Evolutionary conservation across 371 early-diverging fungal genomes (phyloP).

Genomic region (Lichtheimia corymbifera): DNA sequence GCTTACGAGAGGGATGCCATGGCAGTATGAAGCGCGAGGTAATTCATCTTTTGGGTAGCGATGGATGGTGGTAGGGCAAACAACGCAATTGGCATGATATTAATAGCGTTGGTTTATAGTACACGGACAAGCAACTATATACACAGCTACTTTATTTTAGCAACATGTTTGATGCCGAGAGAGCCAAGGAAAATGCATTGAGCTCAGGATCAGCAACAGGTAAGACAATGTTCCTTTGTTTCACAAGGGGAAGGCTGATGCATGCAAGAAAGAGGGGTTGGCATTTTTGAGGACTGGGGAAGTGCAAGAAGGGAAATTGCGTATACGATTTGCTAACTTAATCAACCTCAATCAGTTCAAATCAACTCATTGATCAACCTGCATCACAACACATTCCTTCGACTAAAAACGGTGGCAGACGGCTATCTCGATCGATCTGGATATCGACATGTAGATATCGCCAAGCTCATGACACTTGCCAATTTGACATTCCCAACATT

Average conservation of each 20-base stretch:
- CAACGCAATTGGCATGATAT: too few relatives aligned
- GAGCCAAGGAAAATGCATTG: slow-evolving; percentile 25
- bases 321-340: not conserved
- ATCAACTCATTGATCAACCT: slow-evolving; percentile 21
- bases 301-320: not conserved
- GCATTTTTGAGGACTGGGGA: too few relatives aligned
- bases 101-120: slow-evolving; percentile 17
- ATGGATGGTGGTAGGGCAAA: not conserved
- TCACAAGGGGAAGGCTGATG: too few relatives aligned
- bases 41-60: slow-evolving; percentile 6
- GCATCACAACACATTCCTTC: slow-evolving; percentile 21
- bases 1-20: slow-evolving; percentile 65
- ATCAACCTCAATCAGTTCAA: not conserved
- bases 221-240: slow-evolving; percentile 11
- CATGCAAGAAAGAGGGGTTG: too few relatives aligned
- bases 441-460: slow-evolving; percentile 65
- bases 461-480: slow-evolving; percentile 6
- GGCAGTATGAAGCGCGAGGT: slow-evolving; percentile 71
- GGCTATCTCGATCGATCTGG: slow-evolving; percentile 61
- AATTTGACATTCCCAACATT: too few relatives aligned
- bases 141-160: slow-evolving; percentile 50
- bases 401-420: slow-evolving; percentile 49
- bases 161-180: slow-evolving; percentile 41
- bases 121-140: slow-evolving; percentile 49
- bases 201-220: slow-evolving; percentile 13